phyloP scores from a whole-genome alignment of 2,329 filamentous ascomycete species.

The Colletotrichum tanaceti region DNA sequence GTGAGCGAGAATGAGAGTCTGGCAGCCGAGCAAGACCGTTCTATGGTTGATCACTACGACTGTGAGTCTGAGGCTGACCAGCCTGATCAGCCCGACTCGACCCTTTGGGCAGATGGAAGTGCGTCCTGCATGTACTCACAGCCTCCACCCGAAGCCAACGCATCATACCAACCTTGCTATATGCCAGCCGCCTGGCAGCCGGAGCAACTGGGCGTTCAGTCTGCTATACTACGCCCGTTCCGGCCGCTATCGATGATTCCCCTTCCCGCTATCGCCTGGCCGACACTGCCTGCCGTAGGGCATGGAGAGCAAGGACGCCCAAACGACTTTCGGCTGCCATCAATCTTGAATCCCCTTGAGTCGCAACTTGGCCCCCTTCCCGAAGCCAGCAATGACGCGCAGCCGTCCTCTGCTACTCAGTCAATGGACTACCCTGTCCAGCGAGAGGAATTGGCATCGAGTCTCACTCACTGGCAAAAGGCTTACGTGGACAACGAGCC shows the following conservation, averaged over 20 bases:
- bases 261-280: conserved; percentile 10
- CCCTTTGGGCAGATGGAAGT: not conserved
- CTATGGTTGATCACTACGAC: not conserved
- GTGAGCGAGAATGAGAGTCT: conserved; percentile 7
- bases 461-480: conserved; percentile 2
- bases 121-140: not conserved
- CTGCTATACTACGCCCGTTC: not conserved
- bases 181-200: not conserved
- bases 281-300: not conserved
- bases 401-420: not conserved
- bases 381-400: not conserved
- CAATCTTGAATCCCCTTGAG: conserved; percentile 11
- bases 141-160: not conserved
- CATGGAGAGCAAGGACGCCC: not conserved
- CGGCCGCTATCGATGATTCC: not conserved
- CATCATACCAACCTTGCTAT: not conserved
- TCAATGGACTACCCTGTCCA: conserved; percentile 1
- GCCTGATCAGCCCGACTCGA: not conserved
- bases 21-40: not conserved
- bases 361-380: not conserved
- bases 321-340: conserved; percentile 16
- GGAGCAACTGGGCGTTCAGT: not conserved
- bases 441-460: not conserved
- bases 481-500: not conserved
- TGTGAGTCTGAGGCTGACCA: not conserved